Conservation (phyloP, 805 yeast species). For the Middelhovenomyces tepae region DNA sequence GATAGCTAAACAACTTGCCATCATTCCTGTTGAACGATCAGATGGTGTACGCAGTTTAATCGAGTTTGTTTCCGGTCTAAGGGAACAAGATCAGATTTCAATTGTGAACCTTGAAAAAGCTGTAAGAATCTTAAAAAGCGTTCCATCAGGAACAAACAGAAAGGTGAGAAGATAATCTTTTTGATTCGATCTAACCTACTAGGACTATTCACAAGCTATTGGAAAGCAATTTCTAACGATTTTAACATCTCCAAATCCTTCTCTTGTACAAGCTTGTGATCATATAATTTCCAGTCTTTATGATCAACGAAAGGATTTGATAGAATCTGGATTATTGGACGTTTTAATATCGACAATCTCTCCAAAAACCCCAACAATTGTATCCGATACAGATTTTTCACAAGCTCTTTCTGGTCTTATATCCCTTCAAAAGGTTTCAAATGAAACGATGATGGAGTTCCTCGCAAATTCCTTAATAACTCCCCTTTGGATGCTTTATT, state of each 20-base stretch:
- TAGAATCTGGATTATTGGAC: conserved; percentile 39
- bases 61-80: conserved; percentile 67
- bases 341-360: conserved; percentile 2
- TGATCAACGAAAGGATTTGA: conserved; percentile 24
- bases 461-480: conserved; percentile 7
- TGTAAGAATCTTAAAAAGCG: conserved; percentile 52
- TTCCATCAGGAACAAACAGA: conserved; percentile 45
- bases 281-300: conserved; percentile 42
- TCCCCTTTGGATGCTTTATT: conserved; percentile 20
- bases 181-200: too few species aligned
- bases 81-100: conserved; percentile 64
- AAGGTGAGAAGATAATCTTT: too few species aligned
- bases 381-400: conserved; percentile 42
- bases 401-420: conserved; percentile 58
- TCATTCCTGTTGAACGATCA: conserved; percentile 46
- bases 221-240: conserved; percentile 57
- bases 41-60: conserved; percentile 69
- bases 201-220: conserved; percentile 48
- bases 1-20: conserved; percentile 43
- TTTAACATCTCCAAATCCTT: conserved; percentile 44
- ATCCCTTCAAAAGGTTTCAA: conserved; percentile 41
- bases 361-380: conserved; percentile 4
- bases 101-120: conserved; percentile 59
- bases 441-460: conserved; percentile 8
- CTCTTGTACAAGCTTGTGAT: conserved; percentile 37